Base-by-base conservation (phyloP, 2,329 filamentous ascomycete species). In the Cordyceps cateniannulata region DNA sequence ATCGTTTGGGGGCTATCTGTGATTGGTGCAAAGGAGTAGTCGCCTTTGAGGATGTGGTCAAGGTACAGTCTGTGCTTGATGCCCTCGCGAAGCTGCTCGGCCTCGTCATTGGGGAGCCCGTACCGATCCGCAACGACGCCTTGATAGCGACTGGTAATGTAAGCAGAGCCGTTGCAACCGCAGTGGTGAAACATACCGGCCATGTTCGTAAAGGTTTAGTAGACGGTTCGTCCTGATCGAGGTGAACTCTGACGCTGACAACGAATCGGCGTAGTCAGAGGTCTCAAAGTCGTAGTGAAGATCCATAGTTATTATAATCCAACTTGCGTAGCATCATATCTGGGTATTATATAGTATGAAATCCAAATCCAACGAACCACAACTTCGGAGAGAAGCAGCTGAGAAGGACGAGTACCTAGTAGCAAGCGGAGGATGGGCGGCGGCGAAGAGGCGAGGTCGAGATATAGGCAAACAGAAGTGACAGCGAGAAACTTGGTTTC, bases 21-120 rank as follows among this genome's bases (percentile, higher is more conserved):
- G 20, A 82, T 73, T 6, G 79, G 79, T 1, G 79, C 73, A 0
- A 77, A 61, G 60, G 73, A 76, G 12, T 79, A 68, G 27, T 72
- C 71, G 40, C 76, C 78, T 12, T 73, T 68, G 7, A 81, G 68
- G 10, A 81, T 66, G 56, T 84, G 77, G 45, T 79, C 77, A 48
- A 82, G 72, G 62, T 73, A 74, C 61, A 81, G 70, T 51, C 71
- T 71, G 66, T 83, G 81, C 64, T 79, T 76, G 49, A 82, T 66
- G 32, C 76, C 73, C 60, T 83, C 79, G 12, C 81, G 75, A 52
- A 75, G 73, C 63, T 78, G 76, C 64, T 83, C 81, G 8, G 71
- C 70, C 29, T 81, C 79, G 62, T 82, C 80, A 64, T 82, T 82
- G n/a, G 80, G 80, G 20, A 82, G 67, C 32, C 79, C 78, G 64